Base-by-base conservation (phyloP, 441 rosid genomes). In the Raphanus hybrid region DNA sequence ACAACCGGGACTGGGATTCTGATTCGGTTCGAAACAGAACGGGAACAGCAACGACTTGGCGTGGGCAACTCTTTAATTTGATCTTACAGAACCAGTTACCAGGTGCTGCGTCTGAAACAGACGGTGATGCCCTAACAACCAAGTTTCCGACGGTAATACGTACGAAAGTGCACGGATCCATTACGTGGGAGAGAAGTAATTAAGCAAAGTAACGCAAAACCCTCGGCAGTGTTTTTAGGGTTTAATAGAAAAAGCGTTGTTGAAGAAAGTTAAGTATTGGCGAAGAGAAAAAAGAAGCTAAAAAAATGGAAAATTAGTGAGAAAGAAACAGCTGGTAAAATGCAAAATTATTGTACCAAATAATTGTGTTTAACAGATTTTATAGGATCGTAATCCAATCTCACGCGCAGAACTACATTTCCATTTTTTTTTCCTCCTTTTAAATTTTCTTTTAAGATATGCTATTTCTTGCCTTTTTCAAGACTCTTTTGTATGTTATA, bases 81-180 rank as follows among this genome's bases (percentile, higher is more conserved):
- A 64, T 39, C 9, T 39, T 39, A 39, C 54, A 64, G 35, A 20
- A 65, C 57, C 35, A 65, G 0, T 65, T 65, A 43, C 6, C 2
- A 18, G 54, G 20, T 5, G 50, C 9, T 41, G 34, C 35, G 14
- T 65, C 18, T 1, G 55, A 65, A 12, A 43, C 55, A 23, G 35
- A 9, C 3, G 67, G 34, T 39, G 69, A 41, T 39, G 15, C 11
- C 55, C 69, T 65, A 41, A 41, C 6, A 3, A 29, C 55, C 32
- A 65, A 18, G 26, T 65, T 65, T 1, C 55, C 69, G 55, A 65
- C 48, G 0, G 23, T 64, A 15, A 64, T 64, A 1, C 55, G 69
- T 41, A 65, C 55, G 69, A 20, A 65, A 65, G 69, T 41, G 69
- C 69, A 65, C 11, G 69, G 69, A 41, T 65, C 54, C 69, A 52